These are phyloP conservation scores for Mycena haematopus DNA, from an alignment of 768 basidiomycete species.

Conservation along the genomic window DNA sequence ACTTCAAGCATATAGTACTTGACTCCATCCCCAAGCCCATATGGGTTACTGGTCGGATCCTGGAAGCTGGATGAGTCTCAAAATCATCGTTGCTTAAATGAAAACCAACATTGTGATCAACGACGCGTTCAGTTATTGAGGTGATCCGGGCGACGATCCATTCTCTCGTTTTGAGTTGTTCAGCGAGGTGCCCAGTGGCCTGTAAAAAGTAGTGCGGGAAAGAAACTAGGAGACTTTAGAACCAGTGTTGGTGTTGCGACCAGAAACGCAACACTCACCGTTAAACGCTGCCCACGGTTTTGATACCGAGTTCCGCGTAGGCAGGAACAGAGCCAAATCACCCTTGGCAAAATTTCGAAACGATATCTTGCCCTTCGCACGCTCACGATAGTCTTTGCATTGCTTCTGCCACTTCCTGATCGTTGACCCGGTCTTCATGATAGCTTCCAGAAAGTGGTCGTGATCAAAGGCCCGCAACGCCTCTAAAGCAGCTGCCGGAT, in stretches of 20 bases:
- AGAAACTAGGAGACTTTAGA: conserved; percentile 70
- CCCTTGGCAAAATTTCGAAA: conserved; percentile 96
- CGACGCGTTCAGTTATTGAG: conserved; percentile 84
- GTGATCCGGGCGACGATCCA: conserved; percentile 96
- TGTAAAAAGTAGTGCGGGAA: conserved; percentile 98
- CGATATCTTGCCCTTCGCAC: conserved; percentile 95
- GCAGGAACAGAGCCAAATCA: conserved; percentile 94
- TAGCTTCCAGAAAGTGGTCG: conserved; percentile 83
- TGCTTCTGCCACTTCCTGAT: conserved; percentile 98
- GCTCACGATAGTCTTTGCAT: conserved; percentile 93
- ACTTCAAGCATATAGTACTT: conserved; percentile 95
- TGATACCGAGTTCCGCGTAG: conserved; percentile 91
- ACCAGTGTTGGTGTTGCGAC: conserved; percentile 17
- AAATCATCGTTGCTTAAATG: conserved; percentile 12
- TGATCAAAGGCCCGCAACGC: conserved; percentile 79
- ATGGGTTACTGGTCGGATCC: conserved; percentile 89
- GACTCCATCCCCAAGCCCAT: conserved; percentile 84
- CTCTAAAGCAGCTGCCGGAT: conserved; percentile 74
- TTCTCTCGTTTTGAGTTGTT: conserved; percentile 89
- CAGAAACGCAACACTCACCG: conserved; percentile 54
- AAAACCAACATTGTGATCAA: conserved; percentile 71
- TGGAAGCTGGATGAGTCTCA: conserved; percentile 37
- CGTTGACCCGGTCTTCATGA: conserved; percentile 81
- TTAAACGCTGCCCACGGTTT: conserved; percentile 99
- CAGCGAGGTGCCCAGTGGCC: conserved; percentile 83